A percentile compares a stretch with the other conserved stretches of the same genome.
Evolutionary conservation across 768 basidiomycete species (phyloP).

Genomic region (Cystobasidium ongulense): DNA sequence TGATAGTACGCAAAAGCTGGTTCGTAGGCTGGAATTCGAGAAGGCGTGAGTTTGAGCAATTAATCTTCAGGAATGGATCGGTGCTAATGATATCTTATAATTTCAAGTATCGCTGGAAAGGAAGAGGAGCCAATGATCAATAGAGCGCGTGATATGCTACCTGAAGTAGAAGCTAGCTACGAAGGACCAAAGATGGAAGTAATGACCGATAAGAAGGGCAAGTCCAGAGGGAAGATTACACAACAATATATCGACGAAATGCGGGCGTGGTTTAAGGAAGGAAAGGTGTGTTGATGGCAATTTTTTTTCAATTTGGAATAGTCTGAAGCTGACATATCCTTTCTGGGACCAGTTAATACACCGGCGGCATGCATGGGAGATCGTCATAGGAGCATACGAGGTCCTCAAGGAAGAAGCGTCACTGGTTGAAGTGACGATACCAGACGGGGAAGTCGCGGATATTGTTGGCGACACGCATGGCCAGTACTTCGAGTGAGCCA

Average conservation of each 20-base stretch:
- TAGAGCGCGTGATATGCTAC: constrained; percentile 53
- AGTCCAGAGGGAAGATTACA: constrained; percentile 55
- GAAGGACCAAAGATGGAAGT: constrained; percentile 62
- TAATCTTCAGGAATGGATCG: background rate
- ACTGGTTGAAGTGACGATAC: constrained; percentile 65
- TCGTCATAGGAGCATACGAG: constrained; percentile 74
- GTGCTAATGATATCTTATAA: background rate
- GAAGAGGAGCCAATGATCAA: constrained; percentile 74
- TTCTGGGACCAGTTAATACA: background rate
- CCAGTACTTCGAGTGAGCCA: constrained; percentile 38
- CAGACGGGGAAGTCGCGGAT: constrained; percentile 73
- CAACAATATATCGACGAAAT: constrained; percentile 70
- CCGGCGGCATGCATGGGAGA: constrained; percentile 86
- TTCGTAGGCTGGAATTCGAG: constrained; percentile 53
- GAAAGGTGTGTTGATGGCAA: constrained; percentile 71
- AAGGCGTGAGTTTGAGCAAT: constrained; percentile 33
- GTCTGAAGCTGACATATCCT: background rate
- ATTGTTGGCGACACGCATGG: constrained; percentile 96
- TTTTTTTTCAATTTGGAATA: too few species aligned
- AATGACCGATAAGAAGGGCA: constrained; percentile 48
- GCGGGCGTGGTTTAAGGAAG: constrained; percentile 86
- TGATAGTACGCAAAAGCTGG: constrained; percentile 78
- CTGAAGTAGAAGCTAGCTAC: constrained; percentile 58
- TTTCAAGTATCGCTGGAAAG: constrained; percentile 72
- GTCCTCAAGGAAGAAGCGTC: constrained; percentile 69